Evolutionary conservation across 2,329 filamentous ascomycete genomes (phyloP).

Genomic region (Dactylellina cionopaga): DNA sequence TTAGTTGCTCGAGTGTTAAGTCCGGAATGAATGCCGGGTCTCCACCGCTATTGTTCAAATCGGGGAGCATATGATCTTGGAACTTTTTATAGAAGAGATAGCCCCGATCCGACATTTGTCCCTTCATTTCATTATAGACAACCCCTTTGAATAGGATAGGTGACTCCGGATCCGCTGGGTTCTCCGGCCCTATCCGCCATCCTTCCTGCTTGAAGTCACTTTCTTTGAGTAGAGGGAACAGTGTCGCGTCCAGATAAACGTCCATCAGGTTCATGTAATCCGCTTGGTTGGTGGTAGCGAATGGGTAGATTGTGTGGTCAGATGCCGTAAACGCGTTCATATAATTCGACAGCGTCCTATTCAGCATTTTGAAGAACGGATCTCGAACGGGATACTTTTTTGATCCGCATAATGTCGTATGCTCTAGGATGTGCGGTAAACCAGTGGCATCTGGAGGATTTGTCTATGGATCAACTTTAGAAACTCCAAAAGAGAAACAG

Average conservation of each 20-base stretch:
- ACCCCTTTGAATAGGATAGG: slow-evolving; percentile 92
- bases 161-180: slow-evolving; percentile 70
- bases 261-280: slow-evolving; percentile 97
- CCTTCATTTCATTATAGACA: slow-evolving; percentile 99
- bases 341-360: slow-evolving; percentile 96
- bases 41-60: slow-evolving; percentile 94
- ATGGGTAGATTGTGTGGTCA: slow-evolving; percentile 97
- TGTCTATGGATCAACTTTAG: slow-evolving; percentile 65
- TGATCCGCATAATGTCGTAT: slow-evolving; percentile 95
- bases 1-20: slow-evolving; percentile 88
- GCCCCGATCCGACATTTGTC: slow-evolving; percentile 95
- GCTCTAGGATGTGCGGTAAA: slow-evolving; percentile 95
- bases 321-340: slow-evolving; percentile 99
- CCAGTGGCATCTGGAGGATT: slow-evolving; percentile 97
- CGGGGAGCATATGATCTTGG: slow-evolving; percentile 92
- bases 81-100: slow-evolving; percentile 97
- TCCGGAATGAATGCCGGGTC: slow-evolving; percentile 97
- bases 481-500: slow-evolving; percentile 28
- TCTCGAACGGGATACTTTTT: slow-evolving; percentile 98
- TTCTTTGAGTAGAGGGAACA: slow-evolving; percentile 87
- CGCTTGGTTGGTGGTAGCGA: slow-evolving; percentile 93
- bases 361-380: slow-evolving; percentile 99
- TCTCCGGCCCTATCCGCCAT: slow-evolving; percentile 94
- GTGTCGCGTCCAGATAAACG: slow-evolving; percentile 93
- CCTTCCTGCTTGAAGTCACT: slow-evolving; percentile 96